Percentiles rank a stretch among this genome's conserved stretches.
Conservation (phyloP, 805 yeast species). For the Wickerhamomyces bovis region DNA sequence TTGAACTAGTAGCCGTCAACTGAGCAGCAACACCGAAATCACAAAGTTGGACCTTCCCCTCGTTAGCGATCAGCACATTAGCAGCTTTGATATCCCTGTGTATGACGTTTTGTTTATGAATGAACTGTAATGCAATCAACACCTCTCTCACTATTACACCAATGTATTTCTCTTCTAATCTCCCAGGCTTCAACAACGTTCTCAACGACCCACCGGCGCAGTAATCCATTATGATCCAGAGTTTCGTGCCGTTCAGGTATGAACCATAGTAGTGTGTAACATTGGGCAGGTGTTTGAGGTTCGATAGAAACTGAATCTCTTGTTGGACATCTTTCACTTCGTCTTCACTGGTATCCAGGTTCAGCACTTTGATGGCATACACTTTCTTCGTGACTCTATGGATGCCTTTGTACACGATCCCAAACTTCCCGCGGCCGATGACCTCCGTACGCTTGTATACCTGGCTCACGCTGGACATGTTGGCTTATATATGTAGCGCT, state of each 20-base stretch:
- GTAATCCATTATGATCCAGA: slow-evolving; percentile 70
- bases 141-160: slow-evolving; percentile 84
- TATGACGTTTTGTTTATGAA: slow-evolving; percentile 86
- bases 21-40: slow-evolving; percentile 99
- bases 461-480: slow-evolving; percentile 25
- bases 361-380: slow-evolving; percentile 89
- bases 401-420: slow-evolving; percentile 88
- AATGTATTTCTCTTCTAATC: slow-evolving; percentile 75
- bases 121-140: slow-evolving; percentile 66
- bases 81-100: slow-evolving; percentile 98
- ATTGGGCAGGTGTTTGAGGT: slow-evolving; percentile 80
- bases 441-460: slow-evolving; percentile 78
- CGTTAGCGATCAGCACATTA: slow-evolving; percentile 80
- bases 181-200: slow-evolving; percentile 80
- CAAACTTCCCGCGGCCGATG: slow-evolving; percentile 95
- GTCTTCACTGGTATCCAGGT: slow-evolving; percentile 87
- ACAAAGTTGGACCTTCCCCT: slow-evolving; percentile 86
- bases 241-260: slow-evolving; percentile 8
- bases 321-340: slow-evolving; percentile 93
- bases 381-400: slow-evolving; percentile 64
- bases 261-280: slow-evolving; percentile 84
- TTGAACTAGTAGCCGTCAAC: slow-evolving; percentile 62
- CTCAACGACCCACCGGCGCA: slow-evolving; percentile 88
- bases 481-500: not conserved
- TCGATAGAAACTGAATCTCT: slow-evolving; percentile 82